A percentile compares a stretch with the other conserved stretches of the same genome.
Conservation (phyloP, 805 yeast species). For the Teunomyces tritomae region DNA sequence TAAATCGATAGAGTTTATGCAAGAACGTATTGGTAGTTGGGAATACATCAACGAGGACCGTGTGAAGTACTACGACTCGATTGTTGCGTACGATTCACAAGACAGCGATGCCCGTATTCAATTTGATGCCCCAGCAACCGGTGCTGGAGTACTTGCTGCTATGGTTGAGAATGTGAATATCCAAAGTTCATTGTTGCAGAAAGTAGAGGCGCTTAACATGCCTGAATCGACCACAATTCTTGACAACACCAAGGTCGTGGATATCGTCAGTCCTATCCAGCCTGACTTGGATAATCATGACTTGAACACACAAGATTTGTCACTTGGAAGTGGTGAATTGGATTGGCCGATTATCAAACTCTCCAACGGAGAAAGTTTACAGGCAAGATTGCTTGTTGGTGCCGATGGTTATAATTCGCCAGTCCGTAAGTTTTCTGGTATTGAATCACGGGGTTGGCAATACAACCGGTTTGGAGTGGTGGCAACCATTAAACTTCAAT, state of each 20-base stretch:
- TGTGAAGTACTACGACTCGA: slow-evolving; percentile 73
- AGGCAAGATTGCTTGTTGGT: slow-evolving; percentile 80
- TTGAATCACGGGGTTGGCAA: slow-evolving; percentile 89
- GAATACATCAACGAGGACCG: slow-evolving; percentile 64
- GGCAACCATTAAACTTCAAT: slow-evolving; percentile 75
- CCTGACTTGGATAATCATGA: slow-evolving; percentile 12
- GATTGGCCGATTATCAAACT: slow-evolving; percentile 79
- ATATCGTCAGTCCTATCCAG: slow-evolving; percentile 34
- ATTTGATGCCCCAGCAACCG: slow-evolving; percentile 59
- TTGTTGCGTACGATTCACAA: slow-evolving; percentile 82
- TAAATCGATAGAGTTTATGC: slow-evolving; percentile 62
- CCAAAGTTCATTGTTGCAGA: slow-evolving; percentile 65
- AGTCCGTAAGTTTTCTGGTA: slow-evolving; percentile 75
- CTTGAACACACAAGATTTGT: slow-evolving; percentile 17
- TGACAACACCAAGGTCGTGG: slow-evolving; percentile 67
- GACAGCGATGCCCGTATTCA: slow-evolving; percentile 62
- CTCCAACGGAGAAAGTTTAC: slow-evolving; percentile 59
- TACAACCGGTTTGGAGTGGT: slow-evolving; percentile 91
- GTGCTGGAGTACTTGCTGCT: slow-evolving; percentile 48
- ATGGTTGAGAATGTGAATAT: slow-evolving; percentile 89
- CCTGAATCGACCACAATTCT: slow-evolving; percentile 37
- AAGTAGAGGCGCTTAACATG: slow-evolving; percentile 34
- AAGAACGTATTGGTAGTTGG: slow-evolving; percentile 71
- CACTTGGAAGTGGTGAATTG: slow-evolving; percentile 22
- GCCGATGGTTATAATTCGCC: slow-evolving; percentile 97